Evolutionary conservation across 2,329 filamentous ascomycete species (phyloP), one percentile per base, ranked within the genome.

Genomic region (Diaporthe australafricana): DNA sequence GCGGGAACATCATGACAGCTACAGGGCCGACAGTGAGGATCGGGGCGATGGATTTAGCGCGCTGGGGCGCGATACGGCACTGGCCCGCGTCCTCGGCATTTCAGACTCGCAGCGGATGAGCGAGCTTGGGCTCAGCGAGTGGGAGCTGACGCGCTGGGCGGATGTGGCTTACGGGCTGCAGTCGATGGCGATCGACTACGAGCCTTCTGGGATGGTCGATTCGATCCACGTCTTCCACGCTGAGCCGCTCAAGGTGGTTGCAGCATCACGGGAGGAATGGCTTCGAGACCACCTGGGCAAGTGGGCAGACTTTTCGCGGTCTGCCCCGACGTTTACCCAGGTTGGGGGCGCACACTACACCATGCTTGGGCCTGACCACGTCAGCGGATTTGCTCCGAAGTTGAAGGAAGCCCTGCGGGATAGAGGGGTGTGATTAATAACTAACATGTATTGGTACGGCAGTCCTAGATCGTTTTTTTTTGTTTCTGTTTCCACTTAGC

Each of bases 301-400:
- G 8, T 69, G 67, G 67, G 9, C 1, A 14, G 45, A 69, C 14
- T 69, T 60, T 27, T 27, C 11, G 2, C 12, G 40, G 2, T 16
- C 11, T 3, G 14, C 16, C 4, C 53, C 67, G 11, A 27, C 12
- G 20, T 9, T 62, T 52, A 7, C 53, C 45, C 17, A 14, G 9
- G 67, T 62, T 1, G 45, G 32, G 3, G 67, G 67, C 6, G 53
- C 30, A 6, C 67, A 69, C 38, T 69, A 69, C 27, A 69, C 67
- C 30, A 69, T 69, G 67, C 7, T 69, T 4, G 45, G 53, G 1
- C 48, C 65, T 7, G 47, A 66, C 3, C n/a, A 50, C 12, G 62
- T 66, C 11, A 8, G 2, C 14, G 14, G 22, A 9, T 62, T 62
- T 47, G 57, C 38, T 6, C 8, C 9, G 35, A 38, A 5, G 22